Base-by-base conservation (phyloP, 371 early-diverging fungal species). In the Funneliformis caledonium region DNA sequence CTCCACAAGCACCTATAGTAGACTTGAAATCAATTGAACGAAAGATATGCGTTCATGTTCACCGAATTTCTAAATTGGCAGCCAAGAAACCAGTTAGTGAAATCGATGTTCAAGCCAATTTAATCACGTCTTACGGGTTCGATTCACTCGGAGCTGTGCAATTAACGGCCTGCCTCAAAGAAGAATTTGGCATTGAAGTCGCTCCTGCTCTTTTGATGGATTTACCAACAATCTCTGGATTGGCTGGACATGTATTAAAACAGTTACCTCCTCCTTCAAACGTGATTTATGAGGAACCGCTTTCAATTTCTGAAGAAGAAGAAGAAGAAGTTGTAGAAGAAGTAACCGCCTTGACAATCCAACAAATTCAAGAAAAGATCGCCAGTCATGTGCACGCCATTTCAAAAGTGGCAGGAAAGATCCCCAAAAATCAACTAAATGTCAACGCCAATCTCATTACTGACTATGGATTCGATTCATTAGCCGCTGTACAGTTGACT, bases 401-500 rank as follows among this genome's bases (percentile, higher is more conserved):
- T 3, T 77, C 77, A 0, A 61, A 65, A 64, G 2, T 77, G 0
- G 77, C 77, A 0, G 12, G 65, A 2, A 77, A 77, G n/a, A 43
- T 77, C 14, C 64, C 62, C 2, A 26, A 64, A 16, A 45, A 77
- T 33, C 6, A 64, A 45, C 22, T 77, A 10, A 22, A 77, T 65
- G 4, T 48, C 6, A 64, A 61, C 16, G 77, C 77, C 1, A 77
- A 77, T 65, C 61, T 77, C n/a, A 77, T 77, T 9, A 65, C 77
- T 0, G 77, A 77, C 4, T 77, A 77, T 65, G 77, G 77, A 10
- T 77, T 77, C 48, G 77, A 77, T 77, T 77, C 77, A 31, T 43
- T 77, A n/a, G 43, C 64, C 26, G 77, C 64, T 26, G 77, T 77
- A 45, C 77, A 77, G 65, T 64, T 77, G 8, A 64, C 77, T 12